phyloP scores from a whole-genome alignment of 352 stramenopile species.

The Hyaloperonospora arabidopsidis region DNA sequence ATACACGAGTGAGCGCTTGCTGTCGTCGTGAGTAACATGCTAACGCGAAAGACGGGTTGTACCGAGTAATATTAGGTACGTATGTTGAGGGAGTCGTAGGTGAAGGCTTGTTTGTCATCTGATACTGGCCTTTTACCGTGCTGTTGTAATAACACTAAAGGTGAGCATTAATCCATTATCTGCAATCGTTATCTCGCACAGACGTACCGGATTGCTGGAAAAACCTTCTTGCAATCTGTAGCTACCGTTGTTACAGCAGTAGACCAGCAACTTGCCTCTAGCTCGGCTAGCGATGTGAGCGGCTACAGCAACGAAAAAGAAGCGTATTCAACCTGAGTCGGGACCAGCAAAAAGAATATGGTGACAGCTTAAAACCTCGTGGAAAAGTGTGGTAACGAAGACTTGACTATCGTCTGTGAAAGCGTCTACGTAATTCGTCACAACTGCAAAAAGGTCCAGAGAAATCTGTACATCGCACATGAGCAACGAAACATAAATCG shows the following conservation, averaged over 20 bases:
- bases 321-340: not conserved
- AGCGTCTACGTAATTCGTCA: conserved; percentile 27
- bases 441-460: conserved; percentile 31
- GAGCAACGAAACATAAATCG: not conserved
- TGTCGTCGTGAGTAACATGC: not conserved
- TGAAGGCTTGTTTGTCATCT: conserved; percentile 84
- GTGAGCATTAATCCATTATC: not conserved
- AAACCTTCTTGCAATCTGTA: conserved; percentile 81
- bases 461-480: conserved; percentile 38
- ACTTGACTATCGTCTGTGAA: conserved; percentile 38
- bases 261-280: conserved; percentile 64
- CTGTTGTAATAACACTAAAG: conserved; percentile 13
- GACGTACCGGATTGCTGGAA: conserved; percentile 67
- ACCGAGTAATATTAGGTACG: conserved; percentile 68
- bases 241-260: conserved; percentile 46
- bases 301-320: conserved; percentile 25
- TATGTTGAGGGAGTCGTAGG: conserved; percentile 67
- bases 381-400: conserved; percentile 48
- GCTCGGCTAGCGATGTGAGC: conserved; percentile 27
- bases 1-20: conserved; percentile 1
- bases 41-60: not conserved
- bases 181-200: not conserved
- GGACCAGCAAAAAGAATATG: not conserved
- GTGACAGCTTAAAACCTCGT: conserved; percentile 23
- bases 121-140: conserved; percentile 84